These are phyloP conservation scores for Pleurotus citrinopileatus DNA, from an alignment of 768 basidiomycete species.

Conservation along the genomic window DNA sequence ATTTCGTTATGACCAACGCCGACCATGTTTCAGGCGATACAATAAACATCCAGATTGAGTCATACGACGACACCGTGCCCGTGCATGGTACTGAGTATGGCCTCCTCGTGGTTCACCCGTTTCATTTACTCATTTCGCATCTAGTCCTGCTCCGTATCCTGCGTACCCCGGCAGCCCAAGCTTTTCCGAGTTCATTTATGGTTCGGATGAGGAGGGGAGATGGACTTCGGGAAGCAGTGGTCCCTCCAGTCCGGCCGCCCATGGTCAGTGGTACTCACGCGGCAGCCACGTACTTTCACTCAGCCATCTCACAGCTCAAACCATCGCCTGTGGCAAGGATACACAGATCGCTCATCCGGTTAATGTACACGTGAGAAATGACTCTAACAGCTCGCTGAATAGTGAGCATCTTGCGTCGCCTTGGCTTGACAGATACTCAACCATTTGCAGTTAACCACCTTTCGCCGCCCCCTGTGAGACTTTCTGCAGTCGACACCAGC, in stretches of 20 bases:
- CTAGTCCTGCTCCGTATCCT: not conserved
- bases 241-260: not conserved
- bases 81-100: not conserved
- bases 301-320: not conserved
- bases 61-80: not conserved
- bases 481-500: not conserved
- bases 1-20: not conserved
- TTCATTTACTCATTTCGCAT: too few relatives aligned
- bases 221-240: constrained; percentile 4
- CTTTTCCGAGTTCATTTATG: not conserved
- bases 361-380: constrained; percentile 1
- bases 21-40: not conserved
- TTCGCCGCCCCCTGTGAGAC: not conserved
- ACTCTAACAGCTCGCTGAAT: constrained; percentile 3
- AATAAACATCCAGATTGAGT: not conserved
- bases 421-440: not conserved
- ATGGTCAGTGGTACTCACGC: not conserved
- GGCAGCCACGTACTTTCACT: not conserved
- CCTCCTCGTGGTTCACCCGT: not conserved
- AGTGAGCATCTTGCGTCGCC: not conserved
- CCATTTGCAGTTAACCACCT: not conserved
- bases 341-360: not conserved
- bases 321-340: not conserved
- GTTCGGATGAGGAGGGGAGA: not conserved
- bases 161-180: not conserved